These are phyloP conservation scores for Kokia cookei DNA, from an alignment of 441 rosid species.

Conservation along the genomic window DNA sequence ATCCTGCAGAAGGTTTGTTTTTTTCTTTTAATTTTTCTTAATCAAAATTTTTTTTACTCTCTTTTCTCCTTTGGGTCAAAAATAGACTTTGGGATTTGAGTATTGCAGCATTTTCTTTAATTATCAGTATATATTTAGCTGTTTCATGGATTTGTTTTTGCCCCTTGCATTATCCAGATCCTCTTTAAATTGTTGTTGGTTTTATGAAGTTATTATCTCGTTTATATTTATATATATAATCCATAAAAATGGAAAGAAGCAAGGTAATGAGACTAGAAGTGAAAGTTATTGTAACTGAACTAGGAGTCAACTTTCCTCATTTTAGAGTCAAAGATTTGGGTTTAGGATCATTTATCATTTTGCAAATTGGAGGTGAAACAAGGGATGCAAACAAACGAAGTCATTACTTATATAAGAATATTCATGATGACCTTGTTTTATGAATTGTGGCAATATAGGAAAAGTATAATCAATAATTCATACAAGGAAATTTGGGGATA, in stretches of 20 bases:
- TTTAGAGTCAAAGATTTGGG: not conserved
- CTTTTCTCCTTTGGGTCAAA: not conserved
- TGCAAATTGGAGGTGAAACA: not conserved
- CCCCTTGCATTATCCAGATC: not conserved
- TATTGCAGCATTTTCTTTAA: not conserved
- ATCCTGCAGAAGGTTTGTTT: conserved; percentile 63
- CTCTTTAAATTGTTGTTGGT: not conserved
- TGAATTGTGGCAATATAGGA: not conserved
- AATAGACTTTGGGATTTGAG: not conserved
- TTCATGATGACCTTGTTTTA: not conserved
- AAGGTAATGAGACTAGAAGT: not conserved
- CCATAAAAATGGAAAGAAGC: conserved; percentile 1
- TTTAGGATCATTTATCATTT: not conserved
- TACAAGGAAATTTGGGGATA: not conserved
- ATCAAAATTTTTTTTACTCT: not conserved
- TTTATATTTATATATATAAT: not conserved
- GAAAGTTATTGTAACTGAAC: not conserved
- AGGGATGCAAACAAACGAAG: not conserved
- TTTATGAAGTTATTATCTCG: not conserved
- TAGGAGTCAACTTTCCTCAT: not conserved
- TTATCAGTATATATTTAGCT: conserved; percentile 35
- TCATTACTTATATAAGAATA: not conserved
- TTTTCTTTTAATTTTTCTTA: conserved; percentile 10
- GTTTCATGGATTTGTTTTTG: conserved; percentile 1
- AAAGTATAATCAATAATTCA: not conserved